Base-by-base conservation (phyloP, 768 basidiomycete species). In the Calocybe gangraenosa region DNA sequence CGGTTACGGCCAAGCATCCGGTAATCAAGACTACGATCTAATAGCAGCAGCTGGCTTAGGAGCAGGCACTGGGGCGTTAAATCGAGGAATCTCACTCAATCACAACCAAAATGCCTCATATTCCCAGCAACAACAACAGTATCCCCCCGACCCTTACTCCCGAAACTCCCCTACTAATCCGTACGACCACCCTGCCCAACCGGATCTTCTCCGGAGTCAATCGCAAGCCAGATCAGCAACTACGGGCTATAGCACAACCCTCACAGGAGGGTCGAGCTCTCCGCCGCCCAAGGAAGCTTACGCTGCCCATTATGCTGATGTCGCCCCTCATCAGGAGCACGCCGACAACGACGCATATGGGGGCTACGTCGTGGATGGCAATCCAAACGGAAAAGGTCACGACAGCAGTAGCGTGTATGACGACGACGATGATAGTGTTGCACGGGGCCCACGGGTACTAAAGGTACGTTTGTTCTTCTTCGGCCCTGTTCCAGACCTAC, bases 281-380 rank as follows among this genome's bases (percentile, higher is more conserved):
- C 34, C 34, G 34, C 34, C 34, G 35, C 21, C 21, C 42, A 19
- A 36, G 17, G 52, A 50, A 22, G 33, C 41, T 4, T 54, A 50
- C 30, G 49, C 46, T 13, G 11, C 49, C 32, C 53, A 46, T 22
- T 53, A 53, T 31, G 31, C 42, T n/a, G 36, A 19, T 2, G 13
- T n/a, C 34, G n/a, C 14, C 22, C n/a, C 28, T 22, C 34, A 49
- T 31, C 19, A 52, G 9, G 57, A 49, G 5, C 60, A 53, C 6
- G 60, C 55, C 17, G 52, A 46, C 31, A 54, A 62, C 20, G 62
- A 52, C 37, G 64, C 66, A 32, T 66, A 69, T 58, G 67, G 61
- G 1, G 67, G 67, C n/a, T 66, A 63, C 35, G 58, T 62, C 1
- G 58, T 42, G 1, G 59, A 60, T 3, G 52, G 44, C n/a, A 35